Evolutionary conservation across 177 flowering plant genomes (phyloP).

Genomic region (Tripterygium wilfordii): DNA sequence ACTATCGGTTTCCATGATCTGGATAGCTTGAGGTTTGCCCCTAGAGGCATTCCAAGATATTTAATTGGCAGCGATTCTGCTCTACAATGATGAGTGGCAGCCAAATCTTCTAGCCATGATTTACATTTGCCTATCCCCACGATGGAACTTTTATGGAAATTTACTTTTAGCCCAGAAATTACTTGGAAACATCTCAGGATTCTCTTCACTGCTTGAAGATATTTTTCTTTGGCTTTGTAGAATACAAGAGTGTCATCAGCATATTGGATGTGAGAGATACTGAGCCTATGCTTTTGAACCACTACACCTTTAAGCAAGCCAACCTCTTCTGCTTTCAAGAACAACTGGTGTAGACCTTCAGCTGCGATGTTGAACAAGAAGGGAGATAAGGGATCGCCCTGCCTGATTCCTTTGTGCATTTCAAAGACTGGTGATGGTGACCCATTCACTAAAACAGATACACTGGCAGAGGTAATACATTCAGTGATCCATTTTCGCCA

Average conservation of each 20-base stretch:
- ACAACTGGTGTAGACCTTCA: not conserved
- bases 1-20: not conserved
- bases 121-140: not conserved
- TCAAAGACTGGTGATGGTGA: not conserved
- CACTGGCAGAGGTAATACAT: not conserved
- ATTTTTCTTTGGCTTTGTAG: too few relatives aligned
- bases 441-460: not conserved
- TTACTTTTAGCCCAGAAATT: not conserved
- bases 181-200: not conserved
- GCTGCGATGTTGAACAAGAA: not conserved
- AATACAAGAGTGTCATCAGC: not conserved
- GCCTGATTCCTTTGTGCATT: too few relatives aligned
- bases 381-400: not conserved
- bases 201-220: not conserved
- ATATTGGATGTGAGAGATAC: too few relatives aligned
- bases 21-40: not conserved
- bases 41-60: not conserved
- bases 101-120: not conserved
- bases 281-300: not conserved
- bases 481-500: not conserved
- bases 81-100: not conserved
- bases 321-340: not conserved
- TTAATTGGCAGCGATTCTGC: not conserved
- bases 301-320: not conserved
- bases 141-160: not conserved